Evolutionary conservation across 208 protist genomes (phyloP), one percentile per base, ranked within the genome.

Genomic region (Cochliopodium minus): DNA sequence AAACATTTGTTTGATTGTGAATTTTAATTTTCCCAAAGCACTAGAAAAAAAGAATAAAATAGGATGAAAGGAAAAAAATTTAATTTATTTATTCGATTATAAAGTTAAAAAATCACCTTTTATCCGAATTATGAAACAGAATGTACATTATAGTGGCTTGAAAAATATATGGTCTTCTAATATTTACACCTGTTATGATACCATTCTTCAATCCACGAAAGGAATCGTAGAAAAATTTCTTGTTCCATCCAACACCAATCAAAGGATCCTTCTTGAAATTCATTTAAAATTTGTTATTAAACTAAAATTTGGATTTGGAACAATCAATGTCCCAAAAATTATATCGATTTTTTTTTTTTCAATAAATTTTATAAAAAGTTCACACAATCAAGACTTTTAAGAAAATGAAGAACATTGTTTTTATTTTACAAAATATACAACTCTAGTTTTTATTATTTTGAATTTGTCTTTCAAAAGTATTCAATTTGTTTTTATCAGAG

Each of bases 141-240:
- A 40, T n/a, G n/a, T n/a, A n/a, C n/a, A n/a, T n/a, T n/a, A 54
- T 54, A 5, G 40, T 7, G 13, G 49, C 20, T 54, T 54, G 49
- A 20, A 54, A 40, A 54, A 54, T 40, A 40, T 54, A 54, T 22
- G 49, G 49, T 7, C 36, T 29, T 29, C 49, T 22, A n/a, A 54
- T 54, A 25, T 17, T 35, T 5, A 20, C 17, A 17, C 32, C 49
- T 22, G 49, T 40, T 7, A 54, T 33, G 7, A 54, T 40, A 29
- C 32, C 49, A 54, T 54, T 54, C 29, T 32, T 36, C 23, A 40
- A 54, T 13, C 49, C 49, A 20, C 49, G 0, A 47, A 22, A 47
- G 15, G 15, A n/a, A 47, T 23, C 29, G 25, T 47, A 29, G 9
- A 47, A n/a, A n/a, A n/a, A n/a, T n/a, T n/a, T n/a, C n/a, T n/a